Base-by-base conservation (phyloP, 192 early-diverging fungal species). In the Gorgonomyces haynaldii region DNA sequence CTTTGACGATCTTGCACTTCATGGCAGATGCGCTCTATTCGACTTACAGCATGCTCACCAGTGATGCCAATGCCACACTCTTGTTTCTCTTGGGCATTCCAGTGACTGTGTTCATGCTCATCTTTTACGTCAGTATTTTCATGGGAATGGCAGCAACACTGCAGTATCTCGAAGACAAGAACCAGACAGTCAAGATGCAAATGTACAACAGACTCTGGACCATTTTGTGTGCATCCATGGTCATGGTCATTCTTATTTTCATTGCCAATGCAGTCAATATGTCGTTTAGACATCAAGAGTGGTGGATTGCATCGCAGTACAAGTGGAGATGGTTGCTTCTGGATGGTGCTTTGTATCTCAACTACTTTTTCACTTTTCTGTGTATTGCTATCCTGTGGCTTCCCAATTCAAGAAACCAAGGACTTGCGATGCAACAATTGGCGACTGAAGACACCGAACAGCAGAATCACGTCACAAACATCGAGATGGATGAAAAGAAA, bases 101-200 rank as follows among this genome's bases (percentile, higher is more conserved):
- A 1, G 65, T 96, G 26, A 79, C 95, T 2, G 57, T 86, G 16
- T 85, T 86, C 30, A 88, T 95, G 91, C 85, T 86, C 0, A 60
- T 78, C 21, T 98, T 98, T 45, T 96, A 98, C 62, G 71, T 86
- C n/a, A 91, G 89, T 84, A 98, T 81, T 7, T n/a, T 34, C 17
- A 28, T 25, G 53, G 59, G 52, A 1, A 69, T 95, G 38, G 81
- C 79, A 6, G 50, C 69, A 6, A 92, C 94, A 0, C 81, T 90
- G n/a, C 60, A 69, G 4, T 67, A 81, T 1, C 75, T 96, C 20
- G 79, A 85, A 50, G 60, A 76, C 24, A 78, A 86, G 37, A 72
- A 82, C 40, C 92, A 98, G 49, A 70, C 68, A n/a, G 84, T 89
- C 45, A 98, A 94, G 65, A 71, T 87, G 31, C 52, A 70, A 38